Evolutionary conservation across 169 alveolate species (phyloP).

Genomic region (Plasmodium vivax): DNA sequence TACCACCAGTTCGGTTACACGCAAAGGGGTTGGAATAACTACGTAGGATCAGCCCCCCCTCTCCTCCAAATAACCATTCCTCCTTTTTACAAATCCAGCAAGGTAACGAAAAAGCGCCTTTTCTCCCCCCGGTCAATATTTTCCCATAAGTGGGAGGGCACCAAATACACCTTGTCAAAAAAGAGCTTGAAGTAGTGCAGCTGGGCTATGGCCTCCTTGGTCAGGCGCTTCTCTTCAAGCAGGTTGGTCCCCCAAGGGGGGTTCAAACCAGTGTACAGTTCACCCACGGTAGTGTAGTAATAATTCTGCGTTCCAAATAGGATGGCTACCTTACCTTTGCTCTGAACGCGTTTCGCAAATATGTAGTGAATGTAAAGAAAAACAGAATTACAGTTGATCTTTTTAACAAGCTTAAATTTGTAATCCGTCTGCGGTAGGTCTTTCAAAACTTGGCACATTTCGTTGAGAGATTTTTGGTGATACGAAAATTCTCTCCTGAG

Average conservation of each 20-base stretch:
- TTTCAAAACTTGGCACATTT: constrained; percentile 31
- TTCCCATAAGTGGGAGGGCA: constrained; percentile 20
- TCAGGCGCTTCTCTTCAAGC: background rate
- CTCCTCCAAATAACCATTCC: background rate
- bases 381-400: background rate
- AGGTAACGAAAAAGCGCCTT: constrained; percentile 15
- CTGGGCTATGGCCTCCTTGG: constrained; percentile 39
- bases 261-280: constrained; percentile 13
- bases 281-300: constrained; percentile 14
- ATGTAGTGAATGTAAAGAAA: constrained; percentile 52
- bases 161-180: constrained; percentile 39
- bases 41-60: background rate
- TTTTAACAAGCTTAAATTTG: constrained; percentile 25
- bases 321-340: constrained; percentile 26
- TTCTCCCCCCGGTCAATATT: background rate
- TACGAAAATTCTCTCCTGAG: constrained; percentile 12
- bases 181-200: constrained; percentile 43
- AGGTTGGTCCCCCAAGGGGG: background rate
- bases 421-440: constrained; percentile 18
- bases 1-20: background rate
- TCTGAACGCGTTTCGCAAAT: constrained; percentile 6
- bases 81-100: background rate
- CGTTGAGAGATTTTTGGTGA: constrained; percentile 32
- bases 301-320: constrained; percentile 51
- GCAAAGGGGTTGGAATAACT: background rate